These are phyloP conservation scores for Epichloe hybrida DNA, from an alignment of 2,329 filamentous ascomycete genomes.

Conservation along the genomic window DNA sequence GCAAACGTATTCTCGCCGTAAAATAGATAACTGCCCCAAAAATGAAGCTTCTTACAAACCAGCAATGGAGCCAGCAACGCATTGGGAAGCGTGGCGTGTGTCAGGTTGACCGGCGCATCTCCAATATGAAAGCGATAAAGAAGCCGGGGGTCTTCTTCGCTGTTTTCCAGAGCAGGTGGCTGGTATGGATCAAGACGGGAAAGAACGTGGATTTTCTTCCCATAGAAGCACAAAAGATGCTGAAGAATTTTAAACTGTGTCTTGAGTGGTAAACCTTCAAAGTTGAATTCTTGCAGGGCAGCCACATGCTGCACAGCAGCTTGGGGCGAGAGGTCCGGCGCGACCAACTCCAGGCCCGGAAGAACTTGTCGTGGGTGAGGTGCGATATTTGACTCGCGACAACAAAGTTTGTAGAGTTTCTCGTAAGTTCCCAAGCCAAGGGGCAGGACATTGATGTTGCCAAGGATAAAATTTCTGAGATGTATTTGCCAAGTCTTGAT, in stretches of 20 bases:
- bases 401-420: conserved; percentile 7
- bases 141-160: conserved; percentile 10
- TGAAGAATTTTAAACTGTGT: conserved; percentile 24
- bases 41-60: conserved; percentile 27
- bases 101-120: conserved; percentile 17
- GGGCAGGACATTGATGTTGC: rapidly evolving
- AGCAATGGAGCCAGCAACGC: conserved; percentile 23
- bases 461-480: neutral
- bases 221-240: conserved; percentile 21
- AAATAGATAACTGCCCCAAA: conserved; percentile 28
- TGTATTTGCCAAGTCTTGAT: neutral
- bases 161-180: conserved; percentile 7
- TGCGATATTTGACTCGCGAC: conserved; percentile 12
- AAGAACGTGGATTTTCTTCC: conserved; percentile 26
- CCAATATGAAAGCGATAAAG: conserved; percentile 28
- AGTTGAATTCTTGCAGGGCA: neutral
- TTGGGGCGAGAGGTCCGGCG: neutral
- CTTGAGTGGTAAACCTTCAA: neutral
- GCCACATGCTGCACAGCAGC: neutral
- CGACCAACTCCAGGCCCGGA: conserved; percentile 6
- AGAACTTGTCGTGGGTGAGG: conserved; percentile 5
- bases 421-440: neutral
- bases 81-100: conserved; percentile 20
- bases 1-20: conserved; percentile 36
- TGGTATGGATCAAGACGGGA: conserved; percentile 28